These are phyloP conservation scores for Debaryomyces sp. DNA, from an alignment of 1,139 yeast species.

Conservation along the genomic window DNA sequence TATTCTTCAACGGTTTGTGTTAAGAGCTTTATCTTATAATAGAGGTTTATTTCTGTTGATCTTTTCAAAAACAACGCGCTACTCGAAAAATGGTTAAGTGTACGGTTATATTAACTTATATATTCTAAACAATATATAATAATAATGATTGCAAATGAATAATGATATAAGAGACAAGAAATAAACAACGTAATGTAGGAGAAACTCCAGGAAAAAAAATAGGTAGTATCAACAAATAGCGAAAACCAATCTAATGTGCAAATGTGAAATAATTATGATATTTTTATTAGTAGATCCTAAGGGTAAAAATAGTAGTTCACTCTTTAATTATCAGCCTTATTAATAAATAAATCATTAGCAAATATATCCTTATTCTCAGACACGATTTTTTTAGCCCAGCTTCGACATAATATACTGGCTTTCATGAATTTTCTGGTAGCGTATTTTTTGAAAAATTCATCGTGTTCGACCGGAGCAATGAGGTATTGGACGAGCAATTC, in stretches of 20 bases:
- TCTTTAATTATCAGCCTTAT: constrained; percentile 1
- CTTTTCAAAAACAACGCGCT: constrained; percentile 6
- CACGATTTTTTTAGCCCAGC: constrained; percentile 78
- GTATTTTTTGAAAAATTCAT: constrained; percentile 91
- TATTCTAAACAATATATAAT: constrained; percentile 5
- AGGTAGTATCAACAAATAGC: constrained; percentile 2
- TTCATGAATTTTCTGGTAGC: constrained; percentile 90
- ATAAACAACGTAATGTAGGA: constrained; percentile 1
- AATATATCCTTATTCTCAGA: constrained; percentile 37
- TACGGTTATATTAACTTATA: constrained; percentile 4
- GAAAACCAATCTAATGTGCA: constrained; percentile 6
- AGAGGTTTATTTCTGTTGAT: background rate
- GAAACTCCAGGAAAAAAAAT: background rate
- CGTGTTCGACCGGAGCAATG: constrained; percentile 84
- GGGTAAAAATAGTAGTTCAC: background rate
- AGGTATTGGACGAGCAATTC: constrained; percentile 78
- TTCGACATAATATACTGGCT: constrained; percentile 84
- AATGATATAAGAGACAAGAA: constrained; percentile 3
- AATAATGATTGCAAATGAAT: constrained; percentile 4
- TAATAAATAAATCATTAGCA: constrained; percentile 12
- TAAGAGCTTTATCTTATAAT: background rate
- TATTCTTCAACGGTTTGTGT: background rate
- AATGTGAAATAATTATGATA: background rate
- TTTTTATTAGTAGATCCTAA: background rate
- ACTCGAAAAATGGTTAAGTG: background rate